These are phyloP conservation scores for Oryza glumipatula DNA, from an alignment of 176 grass and related monocot species.

Conservation along the genomic window DNA sequence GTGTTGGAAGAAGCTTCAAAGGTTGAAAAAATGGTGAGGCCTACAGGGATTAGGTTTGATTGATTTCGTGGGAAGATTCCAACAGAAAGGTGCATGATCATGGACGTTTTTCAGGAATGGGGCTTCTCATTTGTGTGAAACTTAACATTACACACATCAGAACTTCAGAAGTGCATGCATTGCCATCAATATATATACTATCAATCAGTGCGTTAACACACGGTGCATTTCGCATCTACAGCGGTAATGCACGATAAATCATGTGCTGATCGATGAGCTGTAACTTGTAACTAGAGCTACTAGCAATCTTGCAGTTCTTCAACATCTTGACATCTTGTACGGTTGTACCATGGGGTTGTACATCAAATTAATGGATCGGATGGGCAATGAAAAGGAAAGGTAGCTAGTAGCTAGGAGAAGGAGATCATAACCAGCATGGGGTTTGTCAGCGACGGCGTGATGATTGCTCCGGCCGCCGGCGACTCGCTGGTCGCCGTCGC, in stretches of 20 bases:
- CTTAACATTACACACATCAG: no score
- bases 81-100: constrained; percentile 40
- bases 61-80: constrained; percentile 41
- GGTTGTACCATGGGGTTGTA: background rate
- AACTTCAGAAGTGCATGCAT: background rate
- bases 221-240: background rate
- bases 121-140: background rate
- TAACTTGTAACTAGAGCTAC: background rate
- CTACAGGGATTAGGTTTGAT: background rate
- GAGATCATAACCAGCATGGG: background rate
- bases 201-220: background rate
- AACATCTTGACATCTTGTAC: no score
- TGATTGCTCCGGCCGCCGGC: background rate
- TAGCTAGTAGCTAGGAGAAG: background rate
- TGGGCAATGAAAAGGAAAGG: background rate
- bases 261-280: background rate
- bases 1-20: background rate
- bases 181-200: background rate
- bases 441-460: background rate
- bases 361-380: background rate
- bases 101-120: background rate
- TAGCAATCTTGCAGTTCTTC: background rate
- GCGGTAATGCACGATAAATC: background rate
- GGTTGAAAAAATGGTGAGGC: background rate
- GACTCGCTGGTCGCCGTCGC: background rate